phyloP scores from a whole-genome alignment of 257 asterid species.

The Nicotiana attenuata region DNA sequence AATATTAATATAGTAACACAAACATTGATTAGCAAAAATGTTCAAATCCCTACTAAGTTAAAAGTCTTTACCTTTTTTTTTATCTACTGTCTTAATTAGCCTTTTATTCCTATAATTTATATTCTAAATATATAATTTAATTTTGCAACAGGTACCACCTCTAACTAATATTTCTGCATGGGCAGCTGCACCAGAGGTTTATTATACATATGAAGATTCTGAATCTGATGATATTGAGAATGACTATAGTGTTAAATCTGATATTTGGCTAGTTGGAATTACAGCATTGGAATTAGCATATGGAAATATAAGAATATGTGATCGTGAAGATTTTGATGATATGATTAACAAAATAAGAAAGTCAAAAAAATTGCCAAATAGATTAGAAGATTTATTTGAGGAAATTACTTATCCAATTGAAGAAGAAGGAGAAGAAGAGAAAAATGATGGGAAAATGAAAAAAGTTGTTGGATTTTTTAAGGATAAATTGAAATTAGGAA shows the following conservation, averaged over 20 bases:
- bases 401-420: background rate
- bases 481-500: background rate
- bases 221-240: background rate
- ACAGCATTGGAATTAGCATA: slow-evolving; percentile 11
- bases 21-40: too few relatives aligned
- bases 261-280: slow-evolving; percentile 10
- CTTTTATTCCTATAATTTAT: too few relatives aligned
- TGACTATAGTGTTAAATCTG: background rate
- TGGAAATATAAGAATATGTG: background rate
- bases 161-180: background rate
- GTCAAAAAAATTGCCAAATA: background rate
- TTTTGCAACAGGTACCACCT: background rate
- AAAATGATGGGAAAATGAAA: background rate
- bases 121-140: background rate
- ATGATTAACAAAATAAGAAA: background rate
- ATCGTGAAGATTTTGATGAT: background rate
- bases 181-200: slow-evolving; percentile 7
- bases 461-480: background rate
- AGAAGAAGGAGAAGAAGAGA: too few relatives aligned
- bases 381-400: background rate
- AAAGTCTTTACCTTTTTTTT: too few relatives aligned
- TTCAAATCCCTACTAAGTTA: too few relatives aligned
- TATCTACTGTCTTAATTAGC: too few relatives aligned
- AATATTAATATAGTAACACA: too few relatives aligned
- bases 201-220: background rate